Evolutionary conservation across 2,329 filamentous ascomycete genomes (phyloP).

Genomic region (Cladobotryum mycophilum): DNA sequence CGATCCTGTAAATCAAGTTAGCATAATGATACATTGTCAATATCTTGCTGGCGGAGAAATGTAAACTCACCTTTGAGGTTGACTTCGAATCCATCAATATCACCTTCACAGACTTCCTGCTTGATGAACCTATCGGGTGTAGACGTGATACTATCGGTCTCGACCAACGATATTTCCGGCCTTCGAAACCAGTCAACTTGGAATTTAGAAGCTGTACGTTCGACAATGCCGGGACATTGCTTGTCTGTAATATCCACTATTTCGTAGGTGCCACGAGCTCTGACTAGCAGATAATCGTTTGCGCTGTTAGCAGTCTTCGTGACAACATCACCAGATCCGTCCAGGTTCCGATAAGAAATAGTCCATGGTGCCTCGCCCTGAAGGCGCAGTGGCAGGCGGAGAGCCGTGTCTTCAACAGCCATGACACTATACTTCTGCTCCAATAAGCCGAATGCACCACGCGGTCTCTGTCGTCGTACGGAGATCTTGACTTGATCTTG

Average conservation of each 20-base stretch:
- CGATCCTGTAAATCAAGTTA: slow-evolving; percentile 47
- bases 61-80: slow-evolving; percentile 60
- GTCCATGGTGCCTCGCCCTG: slow-evolving; percentile 83
- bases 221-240: slow-evolving; percentile 75
- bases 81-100: slow-evolving; percentile 83
- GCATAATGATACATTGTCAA: slow-evolving; percentile 9
- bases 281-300: slow-evolving; percentile 66
- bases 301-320: slow-evolving; percentile 44
- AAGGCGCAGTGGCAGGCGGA: slow-evolving; percentile 75
- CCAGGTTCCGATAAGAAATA: slow-evolving; percentile 65
- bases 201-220: slow-evolving; percentile 67
- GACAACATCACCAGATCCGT: slow-evolving; percentile 42
- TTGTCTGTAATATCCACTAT: slow-evolving; percentile 71
- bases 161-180: slow-evolving; percentile 62
- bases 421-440: slow-evolving; percentile 71
- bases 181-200: slow-evolving; percentile 79
- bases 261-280: slow-evolving; percentile 68
- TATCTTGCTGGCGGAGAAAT: neutral
- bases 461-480: slow-evolving; percentile 82
- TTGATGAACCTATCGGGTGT: slow-evolving; percentile 56
- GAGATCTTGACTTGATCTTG: slow-evolving; percentile 80
- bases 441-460: slow-evolving; percentile 76
- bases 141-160: slow-evolving; percentile 53
- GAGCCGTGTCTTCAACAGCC: slow-evolving; percentile 67
- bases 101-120: slow-evolving; percentile 84